Evolutionary conservation across 1,284 basidiomycete genomes (phyloP), one percentile per base, ranked within the genome.

Genomic region (Trichosporon asahii): DNA sequence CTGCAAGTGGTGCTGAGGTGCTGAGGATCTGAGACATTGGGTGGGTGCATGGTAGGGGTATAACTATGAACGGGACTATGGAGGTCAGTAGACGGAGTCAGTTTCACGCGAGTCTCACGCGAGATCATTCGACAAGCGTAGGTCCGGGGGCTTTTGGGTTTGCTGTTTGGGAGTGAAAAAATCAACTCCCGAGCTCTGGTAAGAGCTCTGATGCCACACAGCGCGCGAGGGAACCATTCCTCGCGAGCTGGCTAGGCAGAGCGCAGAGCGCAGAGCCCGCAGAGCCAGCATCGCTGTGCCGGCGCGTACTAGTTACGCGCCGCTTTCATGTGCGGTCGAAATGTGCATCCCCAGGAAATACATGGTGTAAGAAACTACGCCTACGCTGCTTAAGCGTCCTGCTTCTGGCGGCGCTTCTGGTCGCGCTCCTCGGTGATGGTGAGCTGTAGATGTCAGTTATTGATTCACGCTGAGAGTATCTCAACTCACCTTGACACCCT

Each of bases 401-500:
- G 57, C 57, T 61, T 61, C 57, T 61, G 57, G 57, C 57, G 57
- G 68, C 81, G 74, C 69, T 78, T 75, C 76, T 81, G 79, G 78
- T 83, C 82, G 73, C 82, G 78, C 80, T 83, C 80, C 78, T 83
- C 81, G 64, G 78, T 77, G 69, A 82, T 79, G 46, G 75, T 78
- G 72, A 80, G 79, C 74, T 78, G 76, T 73, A 79, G 77, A 77
- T 64, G 61, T 35, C 31, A 72, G 65, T 35, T 31, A 65, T 46
- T 55, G 6, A 40, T 71, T 68, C 67, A 70, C 18, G n/a, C 6
- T 53, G 21, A 12, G 49, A 21, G 49, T 53, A 6, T 33, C 7
- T 33, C 6, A 53, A 65, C 66, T 70, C 64, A 97, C 91, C 86
- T 95, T 95, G 83, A 90, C 91, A 86, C 96, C 97, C 89, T 97